phyloP scores from a whole-genome alignment of 441 rosid genomes.

The Populus tomentosa region DNA sequence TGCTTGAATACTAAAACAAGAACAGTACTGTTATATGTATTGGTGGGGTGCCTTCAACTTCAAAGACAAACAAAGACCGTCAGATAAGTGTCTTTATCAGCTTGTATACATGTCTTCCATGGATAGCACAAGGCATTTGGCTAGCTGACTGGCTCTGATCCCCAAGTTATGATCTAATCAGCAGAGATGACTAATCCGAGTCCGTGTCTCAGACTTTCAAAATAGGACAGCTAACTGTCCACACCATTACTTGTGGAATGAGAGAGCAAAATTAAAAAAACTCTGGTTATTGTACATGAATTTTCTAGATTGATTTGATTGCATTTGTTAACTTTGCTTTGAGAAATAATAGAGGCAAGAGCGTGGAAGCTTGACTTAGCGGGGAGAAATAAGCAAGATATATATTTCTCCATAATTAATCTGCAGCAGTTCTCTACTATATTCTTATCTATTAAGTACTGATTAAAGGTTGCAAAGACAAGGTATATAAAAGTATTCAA shows the following conservation, averaged over 20 bases:
- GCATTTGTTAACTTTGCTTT: neutral
- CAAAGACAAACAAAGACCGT: slow-evolving; percentile 6
- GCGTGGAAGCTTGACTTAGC: neutral
- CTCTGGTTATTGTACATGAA: neutral
- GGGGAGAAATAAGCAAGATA: neutral
- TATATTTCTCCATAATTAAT: neutral
- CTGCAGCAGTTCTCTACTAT: neutral
- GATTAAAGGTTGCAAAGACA: too few relatives aligned
- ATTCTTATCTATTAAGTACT: too few relatives aligned
- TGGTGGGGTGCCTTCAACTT: slow-evolving; percentile 18
- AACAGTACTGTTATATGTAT: neutral
- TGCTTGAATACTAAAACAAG: neutral
- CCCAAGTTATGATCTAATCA: neutral
- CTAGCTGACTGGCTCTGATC: neutral
- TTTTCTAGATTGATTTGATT: neutral
- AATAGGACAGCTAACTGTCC: neutral
- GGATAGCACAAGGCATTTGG: neutral
- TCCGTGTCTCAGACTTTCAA: neutral
- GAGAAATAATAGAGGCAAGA: neutral
- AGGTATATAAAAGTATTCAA: too few relatives aligned
- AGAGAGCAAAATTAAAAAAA: neutral
- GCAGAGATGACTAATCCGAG: neutral
- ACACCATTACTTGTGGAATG: neutral
- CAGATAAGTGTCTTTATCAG: slow-evolving; percentile 19
- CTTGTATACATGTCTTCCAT: neutral